Evolutionary conservation across 164 flowering plant species (phyloP), one percentile per base, ranked within the genome.

Genomic region (Vitis amurensis): DNA sequence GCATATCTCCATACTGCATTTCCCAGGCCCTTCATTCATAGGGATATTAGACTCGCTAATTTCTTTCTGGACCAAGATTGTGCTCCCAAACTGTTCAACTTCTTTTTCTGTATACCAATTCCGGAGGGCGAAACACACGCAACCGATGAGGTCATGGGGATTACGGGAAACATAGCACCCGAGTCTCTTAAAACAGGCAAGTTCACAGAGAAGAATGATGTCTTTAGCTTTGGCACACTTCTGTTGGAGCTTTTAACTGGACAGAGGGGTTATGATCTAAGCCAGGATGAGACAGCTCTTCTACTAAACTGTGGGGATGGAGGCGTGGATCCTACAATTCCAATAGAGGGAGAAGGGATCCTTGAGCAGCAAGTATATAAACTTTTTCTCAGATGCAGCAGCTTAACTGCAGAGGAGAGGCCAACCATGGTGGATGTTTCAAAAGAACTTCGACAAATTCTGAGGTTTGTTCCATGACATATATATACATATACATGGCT

Each of bases 1-100:
- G 58, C 58, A 55, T 55, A 13, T 55, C 58, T n/a, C 58, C 58
- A 55, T 15, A 55, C 58, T 55, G 58, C 58, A 11, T 55, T 55
- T 55, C 5, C 16, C 16, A 55, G 17, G 16, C 58, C 58, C 58
- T 5, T 55, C 2, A 55, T 55, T 17, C 27, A 55, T 55, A 15
- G 58, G 17, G 16, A 55, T 55, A 55, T 55, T 15, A 55, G 17
- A 55, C 8, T 15, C 4, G n/a, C 8, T 15, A 13, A 55, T 13
- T n/a, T 55, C n/a, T 55, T 55, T 8, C 17, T 55, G 58, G 58
- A 55, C 27, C 16, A 17, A n/a, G 17, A 55, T 14, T 55, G 17
- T 55, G 4, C 44, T 37, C 44, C 44, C 58, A 55, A 17, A 55
- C 17, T 55, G 15, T 15, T 7, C n/a, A 55, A 4, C 1, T 55